A percentile compares a stretch with the other conserved stretches of the same genome.
Conservation (phyloP, 371 early-diverging fungal genomes). For the Syncephalastrum racemosum region DNA sequence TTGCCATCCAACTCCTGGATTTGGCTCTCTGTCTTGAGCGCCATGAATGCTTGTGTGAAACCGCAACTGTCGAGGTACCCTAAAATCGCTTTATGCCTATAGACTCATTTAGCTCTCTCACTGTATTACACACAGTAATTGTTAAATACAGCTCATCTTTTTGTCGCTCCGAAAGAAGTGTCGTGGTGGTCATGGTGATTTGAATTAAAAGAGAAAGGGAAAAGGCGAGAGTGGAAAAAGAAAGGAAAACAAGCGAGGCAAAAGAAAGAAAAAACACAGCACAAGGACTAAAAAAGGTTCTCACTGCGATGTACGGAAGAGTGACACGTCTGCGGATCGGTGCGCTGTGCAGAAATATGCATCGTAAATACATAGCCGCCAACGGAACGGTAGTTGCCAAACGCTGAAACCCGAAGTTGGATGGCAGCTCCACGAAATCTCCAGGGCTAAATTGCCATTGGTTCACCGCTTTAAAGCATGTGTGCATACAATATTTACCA, state of each 20-base stretch:
- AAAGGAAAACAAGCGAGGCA: conserved; percentile 4
- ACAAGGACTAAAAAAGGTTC: neutral
- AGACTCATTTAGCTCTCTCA: neutral
- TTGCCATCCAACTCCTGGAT: conserved; percentile 74
- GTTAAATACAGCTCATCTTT: conserved; percentile 67
- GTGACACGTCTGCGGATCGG: too few species aligned
- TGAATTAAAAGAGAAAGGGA: neutral
- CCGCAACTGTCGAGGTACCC: conserved; percentile 80
- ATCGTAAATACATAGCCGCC: too few species aligned
- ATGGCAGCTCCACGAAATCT: too few species aligned
- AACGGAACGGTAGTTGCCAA: too few species aligned
- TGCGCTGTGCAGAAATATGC: too few species aligned
- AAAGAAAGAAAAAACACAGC: neutral
- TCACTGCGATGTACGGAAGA: too few species aligned
- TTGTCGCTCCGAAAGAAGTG: conserved; percentile 67
- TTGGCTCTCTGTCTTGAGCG: conserved; percentile 68
- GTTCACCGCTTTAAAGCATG: too few species aligned
- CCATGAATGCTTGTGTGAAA: conserved; percentile 63
- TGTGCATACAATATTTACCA: too few species aligned
- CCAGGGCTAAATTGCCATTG: too few species aligned
- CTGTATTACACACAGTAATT: neutral
- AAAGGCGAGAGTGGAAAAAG: neutral
- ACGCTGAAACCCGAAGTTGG: too few species aligned
- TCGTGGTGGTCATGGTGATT: conserved; percentile 25
- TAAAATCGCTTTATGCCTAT: conserved; percentile 75